These are phyloP conservation scores for Curvularia lunata DNA, from an alignment of 2,329 filamentous ascomycete species.

Conservation along the genomic window DNA sequence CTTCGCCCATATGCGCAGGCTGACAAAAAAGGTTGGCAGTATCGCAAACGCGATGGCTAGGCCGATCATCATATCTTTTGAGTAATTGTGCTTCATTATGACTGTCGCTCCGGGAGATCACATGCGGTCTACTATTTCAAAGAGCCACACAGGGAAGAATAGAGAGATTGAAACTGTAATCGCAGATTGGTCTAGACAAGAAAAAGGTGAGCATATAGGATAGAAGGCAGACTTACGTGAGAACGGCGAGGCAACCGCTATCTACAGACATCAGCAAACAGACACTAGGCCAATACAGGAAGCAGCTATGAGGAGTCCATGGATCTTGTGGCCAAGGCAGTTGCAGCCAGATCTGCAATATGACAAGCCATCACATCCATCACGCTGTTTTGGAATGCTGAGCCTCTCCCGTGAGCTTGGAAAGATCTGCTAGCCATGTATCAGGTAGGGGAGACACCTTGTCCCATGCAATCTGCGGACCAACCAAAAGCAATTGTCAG, in stretches of 20 bases:
- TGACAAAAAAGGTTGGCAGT: constrained; percentile 24
- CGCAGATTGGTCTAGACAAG: not conserved
- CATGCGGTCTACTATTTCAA: not conserved
- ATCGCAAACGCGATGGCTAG: constrained; percentile 29
- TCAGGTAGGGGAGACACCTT: constrained; percentile 2
- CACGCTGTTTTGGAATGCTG: not conserved
- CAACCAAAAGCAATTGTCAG: not conserved
- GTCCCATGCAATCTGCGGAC: constrained; percentile 1
- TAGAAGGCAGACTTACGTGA: not conserved
- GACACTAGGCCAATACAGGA: not conserved
- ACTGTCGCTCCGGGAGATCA: not conserved
- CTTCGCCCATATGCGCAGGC: constrained; percentile 34
- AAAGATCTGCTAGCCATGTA: not conserved
- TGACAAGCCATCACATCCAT: not conserved
- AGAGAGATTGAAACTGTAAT: not conserved
- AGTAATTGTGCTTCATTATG: constrained; percentile 33
- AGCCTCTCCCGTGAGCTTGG: not conserved
- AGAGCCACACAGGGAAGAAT: not conserved
- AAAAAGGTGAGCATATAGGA: not conserved
- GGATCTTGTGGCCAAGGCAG: not conserved
- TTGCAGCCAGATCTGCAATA: not conserved
- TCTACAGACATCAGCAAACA: not conserved
- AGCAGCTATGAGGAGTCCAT: not conserved
- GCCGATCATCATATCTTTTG: constrained; percentile 28
- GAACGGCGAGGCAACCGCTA: not conserved